Evolutionary conservation across 768 basidiomycete species (phyloP), one percentile per base, ranked within the genome.

Genomic region (Tricholoma terreum): DNA sequence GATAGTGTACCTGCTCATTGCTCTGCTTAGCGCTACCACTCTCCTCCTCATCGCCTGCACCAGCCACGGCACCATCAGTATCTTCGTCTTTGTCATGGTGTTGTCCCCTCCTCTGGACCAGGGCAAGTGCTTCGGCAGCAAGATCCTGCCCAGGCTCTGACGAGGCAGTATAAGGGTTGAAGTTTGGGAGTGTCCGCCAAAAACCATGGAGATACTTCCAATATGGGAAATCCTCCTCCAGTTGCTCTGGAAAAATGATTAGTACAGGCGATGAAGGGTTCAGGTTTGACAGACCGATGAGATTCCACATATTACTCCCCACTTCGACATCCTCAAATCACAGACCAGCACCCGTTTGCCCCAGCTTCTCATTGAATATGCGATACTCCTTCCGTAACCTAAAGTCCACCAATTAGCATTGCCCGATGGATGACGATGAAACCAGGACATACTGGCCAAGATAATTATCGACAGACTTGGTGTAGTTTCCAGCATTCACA

Each of bases 121-220:
- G 36, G 36, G 36, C 36, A 38, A 38, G 36, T n/a, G 57, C 57
- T 22, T 58, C 51, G 3, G 22, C 53, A 3, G 52, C 48, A 38
- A 58, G 45, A 50, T 58, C 19, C 34, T 58, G 58, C 21, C 58
- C 58, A 19, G 58, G 58, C 35, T 58, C 52, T 8, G 54, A 54
- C 6, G 46, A 54, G 2, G 31, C 54, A 3, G 57, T 54, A 42
- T 43, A 38, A 5, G 40, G 57, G 21, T 58, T 58, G 57, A 58
- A 58, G 34, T 58, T 58, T 2, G 52, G 57, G 36, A 58, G 57
- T 4, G 51, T 58, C 14, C 52, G 9, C 57, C 57, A 43, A 43
- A 43, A 43, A 43, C 42, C 42, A 43, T 43, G 42, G 19, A 43
- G 42, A 43, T 10, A 8, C 42, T 22, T 43, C 42, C 42, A 46